A percentile compares a stretch with the other conserved stretches of the same genome.
Evolutionary conservation across 352 stramenopile genomes (phyloP).

Genomic region (Thalassiosira hispida): DNA sequence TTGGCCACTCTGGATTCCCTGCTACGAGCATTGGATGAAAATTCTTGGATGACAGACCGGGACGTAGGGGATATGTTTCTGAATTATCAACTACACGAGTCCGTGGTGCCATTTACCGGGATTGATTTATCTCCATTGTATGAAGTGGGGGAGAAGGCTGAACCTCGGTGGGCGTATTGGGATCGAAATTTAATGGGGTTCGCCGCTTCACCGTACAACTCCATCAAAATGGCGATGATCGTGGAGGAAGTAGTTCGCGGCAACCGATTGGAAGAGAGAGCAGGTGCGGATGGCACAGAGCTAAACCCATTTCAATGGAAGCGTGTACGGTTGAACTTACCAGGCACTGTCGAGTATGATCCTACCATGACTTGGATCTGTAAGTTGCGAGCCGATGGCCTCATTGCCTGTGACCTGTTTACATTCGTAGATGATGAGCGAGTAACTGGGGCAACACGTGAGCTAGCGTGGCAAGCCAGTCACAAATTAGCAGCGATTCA

Average conservation of each 20-base stretch:
- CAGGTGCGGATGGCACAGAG: slow-evolving; percentile 3
- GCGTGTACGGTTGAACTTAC: slow-evolving; percentile 53
- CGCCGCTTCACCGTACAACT: slow-evolving; percentile 41
- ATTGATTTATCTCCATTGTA: slow-evolving; percentile 31
- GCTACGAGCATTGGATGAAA: slow-evolving; percentile 15
- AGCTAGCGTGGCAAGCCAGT: slow-evolving; percentile 30
- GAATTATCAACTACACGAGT: slow-evolving; percentile 1
- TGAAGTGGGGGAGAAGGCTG: background rate
- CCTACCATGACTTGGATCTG: slow-evolving; percentile 50
- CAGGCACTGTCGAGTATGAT: slow-evolving; percentile 46
- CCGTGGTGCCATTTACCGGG: slow-evolving; percentile 22
- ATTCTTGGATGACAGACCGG: slow-evolving; percentile 43
- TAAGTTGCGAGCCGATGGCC: slow-evolving; percentile 27
- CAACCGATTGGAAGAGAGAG: slow-evolving; percentile 9
- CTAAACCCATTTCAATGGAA: slow-evolving; percentile 59
- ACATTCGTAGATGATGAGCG: slow-evolving; percentile 62
- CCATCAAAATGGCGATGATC: background rate
- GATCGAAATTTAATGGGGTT: slow-evolving; percentile 55
- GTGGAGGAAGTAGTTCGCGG: slow-evolving; percentile 27
- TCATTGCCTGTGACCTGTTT: slow-evolving; percentile 44
- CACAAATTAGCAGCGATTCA: slow-evolving; percentile 19
- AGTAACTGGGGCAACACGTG: slow-evolving; percentile 6
- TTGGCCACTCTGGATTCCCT: slow-evolving; percentile 25
- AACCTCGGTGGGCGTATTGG: slow-evolving; percentile 42
- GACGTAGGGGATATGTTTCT: slow-evolving; percentile 48